Percentiles rank a stretch among this genome's conserved stretches.
Conservation (phyloP, 2,329 filamentous ascomycete genomes). For the Trichoderma koningiopsis region DNA sequence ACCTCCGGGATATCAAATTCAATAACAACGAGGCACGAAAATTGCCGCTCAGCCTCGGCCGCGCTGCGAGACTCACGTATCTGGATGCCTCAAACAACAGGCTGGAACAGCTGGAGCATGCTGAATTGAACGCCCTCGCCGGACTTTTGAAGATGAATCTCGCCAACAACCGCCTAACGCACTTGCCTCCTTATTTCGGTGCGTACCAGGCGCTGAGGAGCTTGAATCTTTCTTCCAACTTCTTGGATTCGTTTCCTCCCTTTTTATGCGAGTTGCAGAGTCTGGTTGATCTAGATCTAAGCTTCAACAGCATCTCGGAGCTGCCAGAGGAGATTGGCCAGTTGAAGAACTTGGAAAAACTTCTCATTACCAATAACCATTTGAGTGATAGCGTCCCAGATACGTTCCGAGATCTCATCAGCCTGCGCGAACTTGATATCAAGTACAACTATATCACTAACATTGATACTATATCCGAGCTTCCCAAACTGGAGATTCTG, state of each 20-base stretch:
- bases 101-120: constrained; percentile 82
- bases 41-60: constrained; percentile 79
- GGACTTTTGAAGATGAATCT: constrained; percentile 86
- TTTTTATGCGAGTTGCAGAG: constrained; percentile 82
- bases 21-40: constrained; percentile 90
- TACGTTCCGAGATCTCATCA: constrained; percentile 71
- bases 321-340: constrained; percentile 79
- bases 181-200: constrained; percentile 79
- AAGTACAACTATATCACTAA: constrained; percentile 89
- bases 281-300: constrained; percentile 90
- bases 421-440: constrained; percentile 86
- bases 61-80: constrained; percentile 80
- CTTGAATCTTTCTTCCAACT: constrained; percentile 92
- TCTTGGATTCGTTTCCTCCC: constrained; percentile 78
- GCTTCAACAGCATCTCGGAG: constrained; percentile 85
- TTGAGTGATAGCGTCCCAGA: constrained; percentile 74
- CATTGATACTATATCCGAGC: constrained; percentile 81
- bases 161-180: constrained; percentile 85
- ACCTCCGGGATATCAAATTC: constrained; percentile 92
- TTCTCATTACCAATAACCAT: constrained; percentile 95
- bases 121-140: constrained; percentile 73
- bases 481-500: constrained; percentile 85
- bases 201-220: constrained; percentile 77
- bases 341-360: constrained; percentile 77
- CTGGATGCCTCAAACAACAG: constrained; percentile 95